phyloP scores from a whole-genome alignment of 2,329 filamentous ascomycete species.

The Exserohilum rostratum region DNA sequence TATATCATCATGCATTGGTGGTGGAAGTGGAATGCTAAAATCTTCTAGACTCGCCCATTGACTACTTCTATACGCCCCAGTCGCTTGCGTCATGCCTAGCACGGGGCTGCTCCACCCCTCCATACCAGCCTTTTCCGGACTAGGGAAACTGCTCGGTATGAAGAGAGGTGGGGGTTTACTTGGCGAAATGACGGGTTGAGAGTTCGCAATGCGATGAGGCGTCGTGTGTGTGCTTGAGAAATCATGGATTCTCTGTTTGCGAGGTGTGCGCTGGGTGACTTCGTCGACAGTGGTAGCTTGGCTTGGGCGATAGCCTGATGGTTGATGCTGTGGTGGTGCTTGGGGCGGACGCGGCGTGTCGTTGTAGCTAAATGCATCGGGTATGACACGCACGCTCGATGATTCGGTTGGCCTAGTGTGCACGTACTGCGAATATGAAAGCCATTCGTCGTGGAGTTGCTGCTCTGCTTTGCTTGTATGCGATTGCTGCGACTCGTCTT shows the following conservation, averaged over 20 bases:
- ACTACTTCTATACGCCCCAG: conserved; percentile 13
- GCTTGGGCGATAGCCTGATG: conserved; percentile 23
- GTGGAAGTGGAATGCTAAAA: conserved; percentile 43
- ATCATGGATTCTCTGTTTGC: conserved; percentile 19
- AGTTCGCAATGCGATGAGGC: conserved; percentile 28
- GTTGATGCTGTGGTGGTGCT: neutral
- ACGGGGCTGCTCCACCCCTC: conserved; percentile 39
- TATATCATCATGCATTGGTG: conserved; percentile 17
- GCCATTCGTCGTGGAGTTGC: conserved; percentile 41
- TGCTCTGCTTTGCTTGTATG: conserved; percentile 43
- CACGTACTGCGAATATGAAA: conserved; percentile 41
- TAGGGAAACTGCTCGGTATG: conserved; percentile 45
- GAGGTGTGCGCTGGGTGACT: conserved; percentile 30
- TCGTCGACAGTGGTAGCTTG: conserved; percentile 46
- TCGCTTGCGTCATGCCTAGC: conserved; percentile 18
- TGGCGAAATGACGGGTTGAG: conserved; percentile 29
- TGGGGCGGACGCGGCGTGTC: conserved; percentile 22
- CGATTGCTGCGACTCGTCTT: conserved; percentile 33
- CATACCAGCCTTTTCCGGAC: conserved; percentile 26
- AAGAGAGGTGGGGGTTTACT: conserved; percentile 37
- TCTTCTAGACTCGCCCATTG: conserved; percentile 35
- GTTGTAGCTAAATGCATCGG: conserved; percentile 37
- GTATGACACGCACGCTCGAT: conserved; percentile 37
- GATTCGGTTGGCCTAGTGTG: conserved; percentile 20
- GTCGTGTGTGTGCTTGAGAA: conserved; percentile 28